Conservation (phyloP, 805 yeast genomes). For the Candida maris region DNA sequence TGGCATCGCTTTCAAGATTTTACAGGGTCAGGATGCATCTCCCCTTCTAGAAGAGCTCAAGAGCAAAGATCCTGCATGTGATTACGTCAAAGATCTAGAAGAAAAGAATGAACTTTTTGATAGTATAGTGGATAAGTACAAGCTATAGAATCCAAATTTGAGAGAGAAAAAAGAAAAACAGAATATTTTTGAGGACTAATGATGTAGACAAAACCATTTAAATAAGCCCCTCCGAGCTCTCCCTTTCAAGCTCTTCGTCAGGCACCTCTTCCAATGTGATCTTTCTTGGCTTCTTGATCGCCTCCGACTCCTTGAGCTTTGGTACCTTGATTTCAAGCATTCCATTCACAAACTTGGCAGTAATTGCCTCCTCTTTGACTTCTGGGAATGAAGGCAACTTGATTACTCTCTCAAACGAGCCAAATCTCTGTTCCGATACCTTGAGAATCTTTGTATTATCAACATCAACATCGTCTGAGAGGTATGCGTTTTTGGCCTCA, state of each 20-base stretch:
- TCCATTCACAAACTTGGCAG: constrained; percentile 53
- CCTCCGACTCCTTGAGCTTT: constrained; percentile 29
- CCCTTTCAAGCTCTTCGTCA: constrained; percentile 30
- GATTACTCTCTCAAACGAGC: constrained; percentile 54
- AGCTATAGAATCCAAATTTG: constrained; percentile 7
- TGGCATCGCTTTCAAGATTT: constrained; percentile 57
- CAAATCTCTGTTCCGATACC: constrained; percentile 52
- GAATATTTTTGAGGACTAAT: too few relatives aligned
- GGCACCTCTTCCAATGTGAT: constrained; percentile 28
- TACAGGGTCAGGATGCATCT: constrained; percentile 39
- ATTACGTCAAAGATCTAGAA: constrained; percentile 51
- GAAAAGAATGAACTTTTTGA: constrained; percentile 67
- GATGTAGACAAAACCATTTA: too few relatives aligned
- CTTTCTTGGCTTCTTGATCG: constrained; percentile 19
- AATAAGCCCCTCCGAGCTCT: constrained; percentile 13
- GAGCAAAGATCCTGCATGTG: constrained; percentile 43
- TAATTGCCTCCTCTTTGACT: constrained; percentile 49
- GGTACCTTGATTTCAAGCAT: constrained; percentile 51
- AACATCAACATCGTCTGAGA: constrained; percentile 31
- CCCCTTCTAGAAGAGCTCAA: constrained; percentile 37
- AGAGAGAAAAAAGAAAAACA: too few relatives aligned
- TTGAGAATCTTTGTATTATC: constrained; percentile 35
- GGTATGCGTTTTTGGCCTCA: constrained; percentile 36
- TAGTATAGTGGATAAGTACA: constrained; percentile 59
- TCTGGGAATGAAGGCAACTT: constrained; percentile 53